Percentiles rank a stretch among this genome's conserved stretches.
Conservation (phyloP, 2,329 filamentous ascomycete species). For the Monosporascus sp. region DNA sequence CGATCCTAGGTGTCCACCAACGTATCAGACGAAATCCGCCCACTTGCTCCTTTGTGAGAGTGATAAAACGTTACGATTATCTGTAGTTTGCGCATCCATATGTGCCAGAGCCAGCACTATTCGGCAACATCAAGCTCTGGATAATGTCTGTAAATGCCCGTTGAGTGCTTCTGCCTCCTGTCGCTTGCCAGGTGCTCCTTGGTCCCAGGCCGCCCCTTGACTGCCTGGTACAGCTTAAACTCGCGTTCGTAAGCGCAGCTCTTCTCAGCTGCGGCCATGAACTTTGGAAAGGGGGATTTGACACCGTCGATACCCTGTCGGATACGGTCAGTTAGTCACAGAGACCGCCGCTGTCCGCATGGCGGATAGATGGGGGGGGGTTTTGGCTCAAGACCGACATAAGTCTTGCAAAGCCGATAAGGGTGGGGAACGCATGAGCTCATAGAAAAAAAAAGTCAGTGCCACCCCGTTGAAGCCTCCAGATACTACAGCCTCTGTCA, state of each 20-base stretch:
- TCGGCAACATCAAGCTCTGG: slow-evolving; percentile 55
- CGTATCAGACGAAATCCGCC: no score
- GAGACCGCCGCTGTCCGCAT: background rate
- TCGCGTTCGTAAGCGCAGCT: slow-evolving; percentile 53
- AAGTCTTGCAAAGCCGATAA: no score
- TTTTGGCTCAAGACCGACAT: no score
- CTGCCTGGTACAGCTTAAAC: slow-evolving; percentile 57
- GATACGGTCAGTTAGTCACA: background rate
- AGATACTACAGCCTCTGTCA: slow-evolving; percentile 31
- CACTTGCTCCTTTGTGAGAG: no score
- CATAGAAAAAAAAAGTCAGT: slow-evolving; percentile 66
- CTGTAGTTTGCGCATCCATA: no score
- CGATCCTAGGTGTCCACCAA: no score
- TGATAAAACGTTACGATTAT: no score
- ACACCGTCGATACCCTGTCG: slow-evolving; percentile 51
- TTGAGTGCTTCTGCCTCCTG: slow-evolving; percentile 53
- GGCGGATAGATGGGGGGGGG: no score
- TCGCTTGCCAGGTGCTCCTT: slow-evolving; percentile 64
- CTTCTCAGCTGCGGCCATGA: slow-evolving; percentile 48
- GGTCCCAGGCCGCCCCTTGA: slow-evolving; percentile 59
- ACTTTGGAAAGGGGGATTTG: slow-evolving; percentile 64
- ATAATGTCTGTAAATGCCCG: slow-evolving; percentile 68
- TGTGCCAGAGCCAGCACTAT: no score
- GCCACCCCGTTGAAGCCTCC: slow-evolving; percentile 59
- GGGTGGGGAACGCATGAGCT: slow-evolving; percentile 7